phyloP scores from a whole-genome alignment of 108 stramenopile genomes.

The Ochromonas danica region DNA sequence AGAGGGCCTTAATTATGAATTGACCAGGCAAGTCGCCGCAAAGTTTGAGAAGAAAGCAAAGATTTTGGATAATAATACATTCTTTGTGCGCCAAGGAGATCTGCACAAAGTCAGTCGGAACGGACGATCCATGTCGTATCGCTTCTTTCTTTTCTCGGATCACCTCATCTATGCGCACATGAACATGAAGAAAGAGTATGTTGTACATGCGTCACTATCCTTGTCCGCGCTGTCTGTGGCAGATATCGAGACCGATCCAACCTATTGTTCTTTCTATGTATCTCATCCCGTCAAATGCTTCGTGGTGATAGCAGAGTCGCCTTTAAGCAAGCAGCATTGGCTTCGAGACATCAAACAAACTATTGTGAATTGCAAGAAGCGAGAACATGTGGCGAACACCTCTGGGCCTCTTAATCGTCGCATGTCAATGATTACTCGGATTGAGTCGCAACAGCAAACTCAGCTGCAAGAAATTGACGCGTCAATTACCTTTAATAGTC shows the following conservation, averaged over 20 bases:
- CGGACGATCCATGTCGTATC: constrained; percentile 69
- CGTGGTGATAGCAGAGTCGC: constrained; percentile 63
- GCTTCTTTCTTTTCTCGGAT: constrained; percentile 90
- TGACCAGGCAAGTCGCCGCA: constrained; percentile 65
- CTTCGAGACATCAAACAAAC: constrained; percentile 57
- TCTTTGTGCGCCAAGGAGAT: constrained; percentile 77
- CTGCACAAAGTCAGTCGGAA: constrained; percentile 74
- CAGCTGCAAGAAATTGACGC: background rate
- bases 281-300: constrained; percentile 88
- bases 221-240: constrained; percentile 76
- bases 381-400: background rate
- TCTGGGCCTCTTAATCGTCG: background rate
- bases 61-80: constrained; percentile 73
- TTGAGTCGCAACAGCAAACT: background rate
- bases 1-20: constrained; percentile 56
- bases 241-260: constrained; percentile 60
- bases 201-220: constrained; percentile 79
- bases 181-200: constrained; percentile 46
- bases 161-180: constrained; percentile 67
- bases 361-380: constrained; percentile 47
- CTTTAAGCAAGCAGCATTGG: constrained; percentile 62
- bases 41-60: constrained; percentile 69
- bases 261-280: constrained; percentile 69
- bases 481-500: too few relatives aligned
- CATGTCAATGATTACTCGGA: constrained; percentile 17